Base-by-base conservation (phyloP, 2,329 filamentous ascomycete genomes). In the Acephala macrosclerotiorum region DNA sequence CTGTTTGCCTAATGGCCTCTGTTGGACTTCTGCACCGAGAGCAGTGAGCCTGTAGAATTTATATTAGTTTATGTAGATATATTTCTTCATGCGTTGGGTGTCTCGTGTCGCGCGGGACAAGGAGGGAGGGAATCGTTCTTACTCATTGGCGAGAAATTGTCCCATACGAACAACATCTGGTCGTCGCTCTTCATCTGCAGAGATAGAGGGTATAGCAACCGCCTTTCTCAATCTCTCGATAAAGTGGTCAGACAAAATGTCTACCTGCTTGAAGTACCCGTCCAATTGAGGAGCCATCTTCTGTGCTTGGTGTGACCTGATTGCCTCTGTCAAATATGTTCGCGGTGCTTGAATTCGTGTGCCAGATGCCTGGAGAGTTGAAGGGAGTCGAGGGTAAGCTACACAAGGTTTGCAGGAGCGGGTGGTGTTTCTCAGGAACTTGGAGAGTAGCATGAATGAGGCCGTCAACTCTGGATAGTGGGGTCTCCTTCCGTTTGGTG, bases 141-240 rank as follows among this genome's bases (percentile, higher is more conserved):
- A 57, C 83, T 98, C 92, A 60, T 85, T 83, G 70, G 90, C 93
- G 69, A 99, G 91, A 79, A 91, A 99, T 75, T 97, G 86, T 74
- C 93, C 96, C 96, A 99, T 99, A 83, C 91, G 93, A 76, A 99
- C 89, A 69, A 99, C 96, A 85, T 99, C 94, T 63, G 90, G 90
- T 66, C 96, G 90, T 76, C 93, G 90, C 73, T 91, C 90, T 76
- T 96, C 93, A 69, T 97, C 94, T 57, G 95, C 92, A 38, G 95
- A 98, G 78, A 99, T 87, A 69, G 96, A 99, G 22, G 96, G 96
- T 75, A 99, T 99, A 60, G 94, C 95, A 66, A 99, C 96, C 62
- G 96, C 96, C 80, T 94, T 89, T 76, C 92, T 87, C 67, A 99
- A 88, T 73, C 95, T 91, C 74, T 96, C 91, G 80, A 97, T 96